Conservation (phyloP, 1,284 basidiomycete genomes). For the Cutaneotrichosporon cutaneum region DNA sequence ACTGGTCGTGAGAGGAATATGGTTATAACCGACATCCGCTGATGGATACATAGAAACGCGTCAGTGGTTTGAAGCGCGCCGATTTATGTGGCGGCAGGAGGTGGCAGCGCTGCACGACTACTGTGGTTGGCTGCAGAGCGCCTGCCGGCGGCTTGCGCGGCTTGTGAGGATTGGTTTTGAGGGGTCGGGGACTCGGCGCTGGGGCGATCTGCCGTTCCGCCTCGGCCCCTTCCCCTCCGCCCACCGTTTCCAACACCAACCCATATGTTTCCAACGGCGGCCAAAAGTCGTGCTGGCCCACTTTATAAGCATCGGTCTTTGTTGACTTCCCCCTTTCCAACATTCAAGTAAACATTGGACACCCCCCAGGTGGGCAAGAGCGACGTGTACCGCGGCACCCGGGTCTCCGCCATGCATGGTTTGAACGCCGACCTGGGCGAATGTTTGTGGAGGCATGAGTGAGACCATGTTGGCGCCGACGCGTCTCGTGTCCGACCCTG, state of each 20-base stretch:
- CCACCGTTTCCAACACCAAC: neutral
- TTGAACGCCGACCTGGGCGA: neutral
- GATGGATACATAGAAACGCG: too few relatives aligned
- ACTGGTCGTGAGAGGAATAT: too few relatives aligned
- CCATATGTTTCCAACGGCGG: neutral
- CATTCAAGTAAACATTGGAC: neutral
- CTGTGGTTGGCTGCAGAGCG: neutral
- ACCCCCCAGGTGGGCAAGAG: neutral
- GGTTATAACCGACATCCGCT: too few relatives aligned
- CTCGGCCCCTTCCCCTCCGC: neutral
- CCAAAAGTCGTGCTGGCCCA: slow-evolving; percentile 2
- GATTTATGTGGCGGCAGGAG: neutral
- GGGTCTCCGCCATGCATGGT: neutral
- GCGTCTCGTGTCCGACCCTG: neutral
- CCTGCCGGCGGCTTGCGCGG: neutral
- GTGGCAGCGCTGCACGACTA: neutral
- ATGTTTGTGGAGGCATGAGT: neutral
- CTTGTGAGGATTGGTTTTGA: neutral
- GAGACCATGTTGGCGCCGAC: neutral
- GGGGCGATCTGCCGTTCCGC: neutral
- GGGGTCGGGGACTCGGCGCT: neutral
- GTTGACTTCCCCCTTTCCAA: neutral
- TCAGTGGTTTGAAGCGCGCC: too few relatives aligned
- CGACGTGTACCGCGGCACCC: neutral
- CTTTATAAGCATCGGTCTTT: neutral